Conservation (phyloP, 495 filamentous ascomycete species). For the Cercophora newfieldiana region DNA sequence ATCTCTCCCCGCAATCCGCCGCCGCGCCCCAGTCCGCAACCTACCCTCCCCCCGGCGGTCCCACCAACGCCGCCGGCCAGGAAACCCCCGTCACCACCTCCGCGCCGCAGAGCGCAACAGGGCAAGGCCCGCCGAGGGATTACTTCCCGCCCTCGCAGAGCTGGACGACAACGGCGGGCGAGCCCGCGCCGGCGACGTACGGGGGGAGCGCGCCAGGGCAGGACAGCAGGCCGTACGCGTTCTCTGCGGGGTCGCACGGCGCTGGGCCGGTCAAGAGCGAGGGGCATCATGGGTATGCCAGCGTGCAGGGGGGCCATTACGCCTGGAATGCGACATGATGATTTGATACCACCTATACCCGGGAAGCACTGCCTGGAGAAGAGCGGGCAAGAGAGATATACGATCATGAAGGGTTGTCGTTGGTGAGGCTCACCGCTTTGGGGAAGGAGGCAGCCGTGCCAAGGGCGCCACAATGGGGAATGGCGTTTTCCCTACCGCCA, state of each 20-base stretch:
- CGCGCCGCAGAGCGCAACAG: not conserved
- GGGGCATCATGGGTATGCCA: constrained; percentile 3
- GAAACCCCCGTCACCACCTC: not conserved
- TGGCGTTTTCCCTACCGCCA: too few species aligned
- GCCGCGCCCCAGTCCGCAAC: constrained; percentile 5
- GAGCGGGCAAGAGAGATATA: not conserved
- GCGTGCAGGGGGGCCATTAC: constrained; percentile 8
- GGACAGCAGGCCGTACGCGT: constrained; percentile 43
- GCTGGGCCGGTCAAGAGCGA: constrained; percentile 9
- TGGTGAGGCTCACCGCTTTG: not conserved
- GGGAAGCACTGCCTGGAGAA: not conserved
- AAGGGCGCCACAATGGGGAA: too few species aligned
- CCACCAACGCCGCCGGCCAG: constrained; percentile 8
- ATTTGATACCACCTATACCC: too few species aligned
- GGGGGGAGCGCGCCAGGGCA: not conserved
- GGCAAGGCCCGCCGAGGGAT: constrained; percentile 39
- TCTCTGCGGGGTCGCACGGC: constrained; percentile 25
- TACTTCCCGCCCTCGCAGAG: constrained; percentile 48
- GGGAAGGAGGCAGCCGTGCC: too few species aligned
- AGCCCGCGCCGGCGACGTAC: constrained; percentile 23
- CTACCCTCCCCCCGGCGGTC: constrained; percentile 14
- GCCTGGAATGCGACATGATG: constrained; percentile 18
- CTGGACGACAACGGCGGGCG: constrained; percentile 47
- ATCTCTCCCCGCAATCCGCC: constrained; percentile 36
- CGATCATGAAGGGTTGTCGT: not conserved